Evolutionary conservation across 495 filamentous ascomycete genomes (phyloP), one percentile per base, ranked within the genome.

Genomic region (Aspergillus bridgeri): DNA sequence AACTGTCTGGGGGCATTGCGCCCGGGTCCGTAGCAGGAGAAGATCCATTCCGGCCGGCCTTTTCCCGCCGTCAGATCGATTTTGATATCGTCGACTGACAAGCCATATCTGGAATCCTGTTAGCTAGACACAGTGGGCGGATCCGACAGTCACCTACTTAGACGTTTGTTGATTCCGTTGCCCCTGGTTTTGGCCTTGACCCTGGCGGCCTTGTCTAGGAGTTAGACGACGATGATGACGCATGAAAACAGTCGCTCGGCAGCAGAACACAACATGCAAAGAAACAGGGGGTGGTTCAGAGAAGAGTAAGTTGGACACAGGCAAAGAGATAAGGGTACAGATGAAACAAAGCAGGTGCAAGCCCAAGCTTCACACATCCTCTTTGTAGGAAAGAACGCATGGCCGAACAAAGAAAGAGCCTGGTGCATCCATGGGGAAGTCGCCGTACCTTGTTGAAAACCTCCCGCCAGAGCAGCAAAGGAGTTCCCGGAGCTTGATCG

Each of bases 11-110:
- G 91, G 2, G 86, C 85, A 53, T 90, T 81, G 60, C 73, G 78
- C 5, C 83, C 85, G 0, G 92, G 90, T 6, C 83, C 87, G 69
- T 92, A 96, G 42, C 84, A 80, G 0, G 92, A 95, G n/a, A 96
- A 81, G 13, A 91, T 80, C 89, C 90, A 96, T 77, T 78, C 65
- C 42, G 92, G 92, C 19, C 80, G 81, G 53, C 91, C 89, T 27
- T 76, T 70, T 7, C 70, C 70, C 17, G 62, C 58, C 1, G 75
- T 79, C n/a, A 95, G 74, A 59, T 95, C 90, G 15, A 58, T 56
- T 48, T 79, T 79, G 62, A 95, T 87, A 6, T 66, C 68, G 0
- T 79, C 81, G 44, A 70, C 73, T 24, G 71, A 81, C 33, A 92
- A 69, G 23, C 74, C 69, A 56, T 79, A 83, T 38, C 75, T 79